Conservation (phyloP, 164 flowering plant genomes). For the Santalum album region DNA sequence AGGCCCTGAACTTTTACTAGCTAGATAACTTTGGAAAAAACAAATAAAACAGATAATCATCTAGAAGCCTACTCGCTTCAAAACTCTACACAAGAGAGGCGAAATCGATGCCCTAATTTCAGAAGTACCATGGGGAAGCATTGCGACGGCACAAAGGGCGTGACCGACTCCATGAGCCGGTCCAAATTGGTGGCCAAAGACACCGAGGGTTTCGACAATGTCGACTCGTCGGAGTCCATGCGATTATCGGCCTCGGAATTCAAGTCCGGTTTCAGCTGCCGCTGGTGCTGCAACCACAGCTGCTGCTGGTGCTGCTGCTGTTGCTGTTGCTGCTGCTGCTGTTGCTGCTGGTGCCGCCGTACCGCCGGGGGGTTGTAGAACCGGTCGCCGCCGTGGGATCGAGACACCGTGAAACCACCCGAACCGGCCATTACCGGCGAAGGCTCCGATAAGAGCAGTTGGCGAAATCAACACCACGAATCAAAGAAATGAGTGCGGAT, state of each 20-base stretch:
- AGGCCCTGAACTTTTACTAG: no score
- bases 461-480: not conserved
- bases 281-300: conserved; percentile 4
- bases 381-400: conserved; percentile 24
- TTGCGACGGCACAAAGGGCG: conserved; percentile 44
- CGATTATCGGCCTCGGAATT: conserved; percentile 10
- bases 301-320: conserved; percentile 5
- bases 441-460: not conserved
- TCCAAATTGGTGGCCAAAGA: conserved; percentile 43
- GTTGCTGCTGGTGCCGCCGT: conserved; percentile 21
- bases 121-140: conserved; percentile 37
- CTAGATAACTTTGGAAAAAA: no score
- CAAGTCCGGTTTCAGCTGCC: conserved; percentile 6
- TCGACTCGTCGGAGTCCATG: conserved; percentile 17
- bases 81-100: no score
- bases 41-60: no score
- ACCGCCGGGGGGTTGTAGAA: conserved; percentile 33
- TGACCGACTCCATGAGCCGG: conserved; percentile 44
- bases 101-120: not conserved
- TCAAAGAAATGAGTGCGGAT: not conserved
- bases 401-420: conserved; percentile 19
- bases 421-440: conserved; percentile 19
- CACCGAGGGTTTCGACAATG: conserved; percentile 15
- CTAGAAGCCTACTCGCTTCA: no score
- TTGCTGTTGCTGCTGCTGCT: conserved; percentile 12